Evolutionary conservation across 306 rosid genomes (phyloP), one percentile per base, ranked within the genome.

Genomic region (Quercus engelmannii): DNA sequence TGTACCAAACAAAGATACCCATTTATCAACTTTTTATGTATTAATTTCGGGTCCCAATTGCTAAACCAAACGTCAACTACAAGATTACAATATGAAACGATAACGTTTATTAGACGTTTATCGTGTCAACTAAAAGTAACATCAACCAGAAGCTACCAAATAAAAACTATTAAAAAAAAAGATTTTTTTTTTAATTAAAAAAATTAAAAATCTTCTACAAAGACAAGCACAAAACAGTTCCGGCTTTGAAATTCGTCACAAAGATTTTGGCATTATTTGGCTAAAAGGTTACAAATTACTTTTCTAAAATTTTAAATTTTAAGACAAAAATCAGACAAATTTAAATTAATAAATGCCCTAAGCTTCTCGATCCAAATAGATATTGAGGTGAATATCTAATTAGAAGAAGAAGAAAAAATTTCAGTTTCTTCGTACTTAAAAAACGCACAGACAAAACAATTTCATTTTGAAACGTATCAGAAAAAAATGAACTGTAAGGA

Each of bases 281-380:
- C 25, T 65, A 8, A 23, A 3, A 65, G 4, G 19, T 65, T 33
- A 17, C 70, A 30, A 17, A 8, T 2, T 11, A n/a, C 70, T 30
- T 31, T 17, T 28, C 70, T 64, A 30, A 64, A 41, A 64, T 9
- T 67, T 67, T 67, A 46, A 35, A 19, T 12, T 46, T n/a, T 4
- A 49, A 72, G 23, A 38, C 9, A 20, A 30, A 65, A 15, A 79
- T 21, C 61, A 11, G 35, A 15, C 30, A 55, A 43, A 68, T 74
- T 9, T 30, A 67, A 43, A 15, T 41, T 23, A 13, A 6, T 17
- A 20, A 23, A 73, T 63, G 54, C 15, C 58, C 25, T 19, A 13
- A 74, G 59, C 70, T 55, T 55, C 59, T 71, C 59, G 79, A 67
- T 80, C 79, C 83, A 74, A 67, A 55, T 55, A 18, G 56, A 69